Evolutionary conservation across 228 moss, liverwort and hornwort genomes (phyloP).

Genomic region (Sphagnum magellanicum): DNA sequence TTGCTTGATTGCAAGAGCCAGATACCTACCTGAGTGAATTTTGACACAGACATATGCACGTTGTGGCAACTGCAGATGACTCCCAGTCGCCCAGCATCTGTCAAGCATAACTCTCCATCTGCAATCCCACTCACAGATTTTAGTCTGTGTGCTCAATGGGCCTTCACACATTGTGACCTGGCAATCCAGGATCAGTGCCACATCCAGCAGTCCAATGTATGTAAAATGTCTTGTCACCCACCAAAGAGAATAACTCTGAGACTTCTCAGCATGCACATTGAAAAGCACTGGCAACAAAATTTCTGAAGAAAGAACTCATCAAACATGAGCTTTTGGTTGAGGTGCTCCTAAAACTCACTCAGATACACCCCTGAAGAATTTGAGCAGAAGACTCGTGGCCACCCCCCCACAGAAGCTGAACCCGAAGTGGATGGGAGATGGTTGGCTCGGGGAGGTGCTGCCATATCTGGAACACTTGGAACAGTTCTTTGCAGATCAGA

Average conservation of each 20-base stretch:
- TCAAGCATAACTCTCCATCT: slow-evolving; percentile 78
- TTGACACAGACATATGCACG: slow-evolving; percentile 75
- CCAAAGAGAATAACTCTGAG: neutral
- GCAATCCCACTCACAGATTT: slow-evolving; percentile 31
- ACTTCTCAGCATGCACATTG: neutral
- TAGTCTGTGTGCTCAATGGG: neutral
- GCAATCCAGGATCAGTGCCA: no score
- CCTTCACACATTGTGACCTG: no score
- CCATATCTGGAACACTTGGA: slow-evolving; percentile 31
- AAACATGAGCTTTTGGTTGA: no score
- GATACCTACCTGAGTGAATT: slow-evolving; percentile 64
- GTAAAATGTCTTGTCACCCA: no score
- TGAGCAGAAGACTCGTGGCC: slow-evolving; percentile 59
- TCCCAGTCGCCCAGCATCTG: slow-evolving; percentile 71
- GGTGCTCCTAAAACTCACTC: slow-evolving; percentile 17
- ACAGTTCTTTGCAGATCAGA: slow-evolving; percentile 25
- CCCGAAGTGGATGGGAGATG: slow-evolving; percentile 17
- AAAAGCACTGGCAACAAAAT: no score
- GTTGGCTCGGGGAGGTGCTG: slow-evolving; percentile 14
- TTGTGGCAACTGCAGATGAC: slow-evolving; percentile 81
- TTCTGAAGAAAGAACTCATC: no score
- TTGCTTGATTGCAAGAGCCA: neutral
- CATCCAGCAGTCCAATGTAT: no score
- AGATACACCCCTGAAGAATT: slow-evolving; percentile 38
- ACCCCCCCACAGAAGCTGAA: slow-evolving; percentile 34